These are phyloP conservation scores for Marchantia polymorpha DNA, from an alignment of 225 moss, liverwort and hornwort species.

Conservation along the genomic window DNA sequence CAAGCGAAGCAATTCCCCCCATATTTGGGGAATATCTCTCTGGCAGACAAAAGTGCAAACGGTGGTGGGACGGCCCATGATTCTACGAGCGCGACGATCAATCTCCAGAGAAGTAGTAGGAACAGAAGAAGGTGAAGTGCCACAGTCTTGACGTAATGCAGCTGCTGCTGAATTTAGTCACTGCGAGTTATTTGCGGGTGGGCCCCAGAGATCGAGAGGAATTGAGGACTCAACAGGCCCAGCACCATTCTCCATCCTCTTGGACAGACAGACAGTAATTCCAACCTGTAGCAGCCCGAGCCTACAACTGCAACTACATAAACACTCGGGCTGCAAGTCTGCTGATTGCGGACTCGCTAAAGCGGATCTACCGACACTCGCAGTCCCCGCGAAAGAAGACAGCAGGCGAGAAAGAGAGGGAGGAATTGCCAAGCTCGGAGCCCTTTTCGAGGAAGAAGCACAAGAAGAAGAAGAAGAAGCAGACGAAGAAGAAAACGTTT, in stretches of 20 bases:
- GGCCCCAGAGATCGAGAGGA: conserved; percentile 8
- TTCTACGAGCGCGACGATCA: too few species aligned
- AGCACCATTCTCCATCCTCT: background rate
- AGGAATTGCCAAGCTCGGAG: too few species aligned
- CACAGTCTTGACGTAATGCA: too few species aligned
- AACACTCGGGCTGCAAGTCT: background rate
- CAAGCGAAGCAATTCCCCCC: too few species aligned
- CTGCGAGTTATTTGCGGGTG: background rate
- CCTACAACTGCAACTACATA: too few species aligned
- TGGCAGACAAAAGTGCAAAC: too few species aligned
- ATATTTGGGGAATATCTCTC: too few species aligned
- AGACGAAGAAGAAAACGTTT: background rate
- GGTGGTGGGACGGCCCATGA: too few species aligned
- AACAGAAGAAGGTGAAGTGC: too few species aligned
- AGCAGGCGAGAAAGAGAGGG: background rate
- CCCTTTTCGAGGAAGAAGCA: background rate
- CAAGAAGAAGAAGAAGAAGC: background rate
- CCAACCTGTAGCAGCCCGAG: background rate
- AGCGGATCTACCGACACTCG: background rate
- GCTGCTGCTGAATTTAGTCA: background rate
- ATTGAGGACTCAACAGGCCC: background rate
- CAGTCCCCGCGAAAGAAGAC: background rate
- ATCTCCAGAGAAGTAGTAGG: too few species aligned
- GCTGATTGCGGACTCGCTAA: background rate
- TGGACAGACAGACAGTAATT: too few species aligned